Base-by-base conservation (phyloP, 192 early-diverging fungal genomes). In the Podila clonocystis region DNA sequence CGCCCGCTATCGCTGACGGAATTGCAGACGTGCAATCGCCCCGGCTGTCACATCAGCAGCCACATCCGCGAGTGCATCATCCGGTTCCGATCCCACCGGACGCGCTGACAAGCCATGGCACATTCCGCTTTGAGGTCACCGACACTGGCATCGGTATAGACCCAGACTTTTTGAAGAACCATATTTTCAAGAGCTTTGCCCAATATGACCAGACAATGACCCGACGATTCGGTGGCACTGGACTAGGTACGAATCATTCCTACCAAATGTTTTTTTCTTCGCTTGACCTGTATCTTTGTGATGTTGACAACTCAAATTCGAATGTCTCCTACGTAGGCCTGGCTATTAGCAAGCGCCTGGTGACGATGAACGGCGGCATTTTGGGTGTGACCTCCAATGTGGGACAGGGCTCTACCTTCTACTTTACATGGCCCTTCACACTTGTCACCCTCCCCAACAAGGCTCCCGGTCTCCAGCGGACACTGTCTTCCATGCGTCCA, bases 91-190 rank as follows among this genome's bases (percentile, higher is more conserved):
- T 78, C 64, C 76, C 76, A 20, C 36, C 70, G 33, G 76, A 72
- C 41, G 69, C 70, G 2, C 36, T 31, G 12, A 65, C 68, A 22
- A 64, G 62, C 0, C 63, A 83, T 6, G 63, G 82, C 45, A 76
- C 69, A 33, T 82, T 94, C 26, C 74, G 87, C 58, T 82, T 94
- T 22, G 85, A 86, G 26, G 86, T 95, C 50, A 76, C 75, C 13
- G 94, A 95, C 63, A 92, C 92, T 2, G 94, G 94, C 2, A 95
- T 95, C 60, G 94, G 94, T 7, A 93, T 95, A 60, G 82, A 89
- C 49, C 82, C 83, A 11, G 87, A 90, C 31, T 92, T 91, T 65
- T 84, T 89, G 67, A 73, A 82, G 36, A 82, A 89, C 64, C 70
- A 79, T 19, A 88, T 94, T 52, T 95, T 94, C 70, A 88, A 92